Evolutionary conservation across 163 green algal genomes (phyloP).

Genomic region (Scenedesmus sp.): DNA sequence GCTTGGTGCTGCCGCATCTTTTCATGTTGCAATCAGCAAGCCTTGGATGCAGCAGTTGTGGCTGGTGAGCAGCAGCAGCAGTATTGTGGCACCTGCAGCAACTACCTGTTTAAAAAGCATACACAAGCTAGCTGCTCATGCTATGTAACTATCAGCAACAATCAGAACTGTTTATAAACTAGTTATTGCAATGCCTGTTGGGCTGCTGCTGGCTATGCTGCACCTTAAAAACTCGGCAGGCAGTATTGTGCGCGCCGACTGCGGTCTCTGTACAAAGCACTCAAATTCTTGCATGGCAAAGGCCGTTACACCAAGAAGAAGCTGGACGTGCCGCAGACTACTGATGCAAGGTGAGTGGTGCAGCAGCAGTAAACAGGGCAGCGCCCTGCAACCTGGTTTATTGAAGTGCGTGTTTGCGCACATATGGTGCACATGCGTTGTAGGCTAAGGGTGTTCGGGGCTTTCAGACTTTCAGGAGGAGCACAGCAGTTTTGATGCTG

Average conservation of each 20-base stretch:
- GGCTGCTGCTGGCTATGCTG: background rate
- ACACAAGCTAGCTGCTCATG: background rate
- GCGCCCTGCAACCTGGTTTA: background rate
- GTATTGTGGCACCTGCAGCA: background rate
- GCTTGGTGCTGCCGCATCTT: background rate
- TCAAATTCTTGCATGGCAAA: constrained; percentile 87
- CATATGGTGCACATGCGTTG: background rate
- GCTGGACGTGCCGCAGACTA: constrained; percentile 73
- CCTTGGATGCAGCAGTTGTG: background rate
- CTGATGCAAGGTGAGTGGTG: constrained; percentile 70
- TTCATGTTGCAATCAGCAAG: background rate
- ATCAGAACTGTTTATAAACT: background rate
- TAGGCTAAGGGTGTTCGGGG: background rate
- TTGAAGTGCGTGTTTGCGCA: too few species aligned
- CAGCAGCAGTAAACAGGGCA: background rate
- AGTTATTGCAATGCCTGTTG: background rate
- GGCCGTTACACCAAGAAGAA: constrained; percentile 83
- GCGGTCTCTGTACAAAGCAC: constrained; percentile 77
- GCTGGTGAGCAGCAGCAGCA: background rate
- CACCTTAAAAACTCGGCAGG: constrained; percentile 60
- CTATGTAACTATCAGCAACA: background rate
- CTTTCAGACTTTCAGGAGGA: too few species aligned
- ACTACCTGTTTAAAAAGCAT: background rate
- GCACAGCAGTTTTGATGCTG: too few species aligned
- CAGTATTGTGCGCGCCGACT: constrained; percentile 85